Percentiles rank a stretch among this genome's conserved stretches.
Conservation (phyloP, 768 basidiomycete genomes). For the Arthromyces matolae region DNA sequence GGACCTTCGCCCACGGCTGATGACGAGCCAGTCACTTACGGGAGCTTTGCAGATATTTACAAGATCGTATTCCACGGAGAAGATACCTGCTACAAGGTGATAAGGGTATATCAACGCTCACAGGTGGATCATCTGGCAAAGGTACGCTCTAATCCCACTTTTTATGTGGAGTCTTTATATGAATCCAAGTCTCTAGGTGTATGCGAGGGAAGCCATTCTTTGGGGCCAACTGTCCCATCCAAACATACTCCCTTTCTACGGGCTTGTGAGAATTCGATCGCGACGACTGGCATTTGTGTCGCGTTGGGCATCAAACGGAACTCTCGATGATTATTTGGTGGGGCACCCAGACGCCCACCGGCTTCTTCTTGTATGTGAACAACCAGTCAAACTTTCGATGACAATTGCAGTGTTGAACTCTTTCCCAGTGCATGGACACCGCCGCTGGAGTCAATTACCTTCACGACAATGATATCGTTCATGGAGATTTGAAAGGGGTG, state of each 20-base stretch:
- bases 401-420: no score
- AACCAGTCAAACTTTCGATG: no score
- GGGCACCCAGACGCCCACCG: constrained; percentile 20
- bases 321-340: constrained; percentile 27
- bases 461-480: constrained; percentile 24
- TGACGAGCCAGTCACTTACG: neutral
- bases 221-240: constrained; percentile 31
- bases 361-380: constrained; percentile 27
- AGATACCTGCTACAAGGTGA: constrained; percentile 4
- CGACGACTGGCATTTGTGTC: constrained; percentile 32
- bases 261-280: constrained; percentile 19
- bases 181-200: no score
- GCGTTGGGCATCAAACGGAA: constrained; percentile 22
- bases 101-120: constrained; percentile 1
- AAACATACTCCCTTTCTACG: constrained; percentile 30
- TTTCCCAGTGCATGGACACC: constrained; percentile 18
- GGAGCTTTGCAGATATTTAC: constrained; percentile 6
- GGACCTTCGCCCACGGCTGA: neutral
- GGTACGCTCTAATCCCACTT: constrained; percentile 2
- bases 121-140: constrained; percentile 4
- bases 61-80: neutral
- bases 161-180: no score
- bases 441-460: constrained; percentile 26
- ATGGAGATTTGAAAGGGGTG: constrained; percentile 31
- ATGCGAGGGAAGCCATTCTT: constrained; percentile 13